phyloP scores from a whole-genome alignment of 2,329 filamentous ascomycete genomes.

The Xylaria sp. region DNA sequence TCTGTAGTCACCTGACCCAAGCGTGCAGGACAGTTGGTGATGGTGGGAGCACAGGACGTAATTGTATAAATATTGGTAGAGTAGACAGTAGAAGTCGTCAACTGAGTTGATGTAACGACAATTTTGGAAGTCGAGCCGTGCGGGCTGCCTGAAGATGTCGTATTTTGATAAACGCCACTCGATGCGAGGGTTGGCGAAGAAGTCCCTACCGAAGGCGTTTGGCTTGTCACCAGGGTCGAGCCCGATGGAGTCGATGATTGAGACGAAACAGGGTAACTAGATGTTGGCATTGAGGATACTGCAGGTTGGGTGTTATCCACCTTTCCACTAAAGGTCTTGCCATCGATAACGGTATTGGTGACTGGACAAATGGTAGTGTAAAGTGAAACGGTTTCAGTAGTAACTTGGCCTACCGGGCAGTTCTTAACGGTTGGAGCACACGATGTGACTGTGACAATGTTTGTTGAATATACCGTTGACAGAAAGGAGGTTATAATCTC shows the following conservation, averaged over 20 bases:
- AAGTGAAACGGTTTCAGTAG: slow-evolving; percentile 45
- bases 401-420: slow-evolving; percentile 46
- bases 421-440: slow-evolving; percentile 44
- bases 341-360: slow-evolving; percentile 46
- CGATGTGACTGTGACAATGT: slow-evolving; percentile 44
- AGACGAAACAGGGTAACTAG: slow-evolving; percentile 16
- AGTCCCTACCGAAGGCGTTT: slow-evolving; percentile 28
- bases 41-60: slow-evolving; percentile 43
- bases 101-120: slow-evolving; percentile 21
- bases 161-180: slow-evolving; percentile 35
- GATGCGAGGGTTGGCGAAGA: slow-evolving; percentile 36
- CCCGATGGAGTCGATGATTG: neutral
- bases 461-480: slow-evolving; percentile 48
- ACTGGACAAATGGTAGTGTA: slow-evolving; percentile 49
- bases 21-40: slow-evolving; percentile 43
- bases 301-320: slow-evolving; percentile 22
- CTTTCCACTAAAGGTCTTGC: slow-evolving; percentile 41
- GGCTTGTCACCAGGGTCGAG: slow-evolving; percentile 5
- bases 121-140: slow-evolving; percentile 29
- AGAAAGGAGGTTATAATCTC: slow-evolving; percentile 44
- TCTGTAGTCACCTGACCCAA: slow-evolving; percentile 46
- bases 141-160: slow-evolving; percentile 24
- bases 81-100: slow-evolving; percentile 46
- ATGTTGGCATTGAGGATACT: slow-evolving; percentile 4
- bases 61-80: slow-evolving; percentile 47